Conservation (phyloP, 106 monocot species). For the Dioscorea zingiberensis region DNA sequence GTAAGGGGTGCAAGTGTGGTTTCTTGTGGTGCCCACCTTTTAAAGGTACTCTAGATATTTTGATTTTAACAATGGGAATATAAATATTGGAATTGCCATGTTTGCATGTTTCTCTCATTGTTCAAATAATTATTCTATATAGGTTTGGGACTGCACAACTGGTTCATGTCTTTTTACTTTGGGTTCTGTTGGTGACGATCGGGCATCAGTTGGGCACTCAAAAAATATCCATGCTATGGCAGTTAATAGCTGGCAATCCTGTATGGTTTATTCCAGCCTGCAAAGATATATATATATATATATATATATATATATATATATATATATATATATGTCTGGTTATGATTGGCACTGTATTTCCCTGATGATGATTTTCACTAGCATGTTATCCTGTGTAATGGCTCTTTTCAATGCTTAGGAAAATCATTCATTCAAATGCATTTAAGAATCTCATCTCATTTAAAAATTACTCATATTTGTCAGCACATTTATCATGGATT, state of each 20-base stretch:
- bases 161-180: constrained; percentile 87
- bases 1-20: constrained; percentile 85
- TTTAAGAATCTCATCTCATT: too few species aligned
- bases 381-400: too few species aligned
- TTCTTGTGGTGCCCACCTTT: constrained; percentile 73
- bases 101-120: background rate
- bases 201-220: constrained; percentile 49
- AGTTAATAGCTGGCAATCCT: constrained; percentile 85
- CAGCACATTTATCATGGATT: too few species aligned
- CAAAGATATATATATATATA: too few species aligned
- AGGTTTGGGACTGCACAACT: constrained; percentile 93
- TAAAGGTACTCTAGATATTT: constrained; percentile 46
- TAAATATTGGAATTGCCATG: background rate
- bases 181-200: constrained; percentile 41
- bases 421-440: too few species aligned
- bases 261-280: constrained; percentile 27
- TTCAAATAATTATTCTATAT: constrained; percentile 2
- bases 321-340: too few species aligned
- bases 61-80: background rate
- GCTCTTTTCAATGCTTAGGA: too few species aligned
- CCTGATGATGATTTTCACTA: too few species aligned
- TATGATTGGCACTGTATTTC: too few species aligned
- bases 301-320: too few species aligned
- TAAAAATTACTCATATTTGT: too few species aligned
- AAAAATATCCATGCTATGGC: constrained; percentile 77